A percentile compares a stretch with the other conserved stretches of the same genome.
Conservation (phyloP, 805 yeast species). For the Groenewaldozyma tartarivorans region DNA sequence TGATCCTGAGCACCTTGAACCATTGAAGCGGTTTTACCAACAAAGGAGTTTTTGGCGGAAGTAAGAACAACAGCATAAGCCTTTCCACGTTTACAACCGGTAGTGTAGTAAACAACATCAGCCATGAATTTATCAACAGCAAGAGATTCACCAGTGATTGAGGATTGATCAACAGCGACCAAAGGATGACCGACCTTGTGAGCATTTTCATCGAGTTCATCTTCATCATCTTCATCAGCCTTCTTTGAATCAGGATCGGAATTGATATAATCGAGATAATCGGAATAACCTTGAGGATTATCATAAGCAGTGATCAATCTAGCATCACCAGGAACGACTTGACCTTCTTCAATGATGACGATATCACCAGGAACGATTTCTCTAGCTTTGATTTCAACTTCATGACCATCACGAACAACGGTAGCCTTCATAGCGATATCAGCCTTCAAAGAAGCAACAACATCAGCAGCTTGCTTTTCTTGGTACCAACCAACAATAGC, state of each 20-base stretch:
- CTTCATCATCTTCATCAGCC: constrained; percentile 17
- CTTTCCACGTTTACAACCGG: constrained; percentile 95
- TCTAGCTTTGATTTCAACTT: constrained; percentile 66
- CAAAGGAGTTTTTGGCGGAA: constrained; percentile 91
- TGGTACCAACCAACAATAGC: constrained; percentile 94
- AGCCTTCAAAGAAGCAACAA: constrained; percentile 91
- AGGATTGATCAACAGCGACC: constrained; percentile 76
- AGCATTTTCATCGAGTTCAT: constrained; percentile 34
- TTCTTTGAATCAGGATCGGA: constrained; percentile 24
- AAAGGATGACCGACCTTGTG: constrained; percentile 83
- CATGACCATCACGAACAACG: constrained; percentile 76
- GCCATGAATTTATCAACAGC: constrained; percentile 92
- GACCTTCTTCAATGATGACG: constrained; percentile 85
- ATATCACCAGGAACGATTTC: constrained; percentile 95
- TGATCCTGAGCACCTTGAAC: constrained; percentile 94
- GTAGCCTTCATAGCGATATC: constrained; percentile 85
- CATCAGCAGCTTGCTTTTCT: constrained; percentile 96
- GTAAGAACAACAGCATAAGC: constrained; percentile 88
- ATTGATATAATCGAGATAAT: constrained; percentile 31
- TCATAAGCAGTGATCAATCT: constrained; percentile 41
- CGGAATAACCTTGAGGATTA: constrained; percentile 30
- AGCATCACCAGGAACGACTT: constrained; percentile 90
- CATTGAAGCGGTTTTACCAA: constrained; percentile 96
- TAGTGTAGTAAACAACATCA: constrained; percentile 85
- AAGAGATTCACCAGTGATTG: constrained; percentile 94